Base-by-base conservation (phyloP, 331 rosid genomes). In the Malus hybrid region DNA sequence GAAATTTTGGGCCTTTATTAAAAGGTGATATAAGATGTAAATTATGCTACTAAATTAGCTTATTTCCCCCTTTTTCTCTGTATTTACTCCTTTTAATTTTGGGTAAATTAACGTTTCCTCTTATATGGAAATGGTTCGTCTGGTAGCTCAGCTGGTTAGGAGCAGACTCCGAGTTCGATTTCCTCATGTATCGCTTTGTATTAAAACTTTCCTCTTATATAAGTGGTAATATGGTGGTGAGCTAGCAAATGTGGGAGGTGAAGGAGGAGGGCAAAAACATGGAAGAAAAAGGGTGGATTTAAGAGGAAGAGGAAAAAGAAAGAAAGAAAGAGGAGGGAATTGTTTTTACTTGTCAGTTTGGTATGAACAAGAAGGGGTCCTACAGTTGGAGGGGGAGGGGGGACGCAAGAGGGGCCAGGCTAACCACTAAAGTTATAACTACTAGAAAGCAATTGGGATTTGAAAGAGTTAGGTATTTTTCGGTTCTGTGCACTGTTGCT, bases 391-490 rank as follows among this genome's bases (percentile, higher is more conserved):
- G 48, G 48, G 48, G 13, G 48, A 42, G 48, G 13, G 86, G 82
- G 73, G 64, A 71, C 68, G 67, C 67, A 33, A 6, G 26, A 24
- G 77, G 88, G 66, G 70, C 86, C 83, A 83, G 78, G 80, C 87
- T 86, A 86, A 85, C 93, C 88, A 85, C 93, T 84, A 82, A 87
- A 85, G 89, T 61, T 6, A 46, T 28, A 57, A 74, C 84, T 85
- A 88, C 84, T 79, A 84, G 36, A 73, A 87, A 79, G 88, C 79
- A 87, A 86, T 28, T 85, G 80, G 75, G 95, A 85, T 77, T 68
- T 64, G 76, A 34, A 88, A 82, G 91, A 84, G 91, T 83, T 86
- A 71, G 93, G 97, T 86, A 42, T 82, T 82, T 87, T 89, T 83
- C 77, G 83, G 83, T 84, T 84, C 77, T 36, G 32, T 20, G 70